phyloP scores from a whole-genome alignment of 768 basidiomycete genomes.

The Omphalotus guepiniiformis region DNA sequence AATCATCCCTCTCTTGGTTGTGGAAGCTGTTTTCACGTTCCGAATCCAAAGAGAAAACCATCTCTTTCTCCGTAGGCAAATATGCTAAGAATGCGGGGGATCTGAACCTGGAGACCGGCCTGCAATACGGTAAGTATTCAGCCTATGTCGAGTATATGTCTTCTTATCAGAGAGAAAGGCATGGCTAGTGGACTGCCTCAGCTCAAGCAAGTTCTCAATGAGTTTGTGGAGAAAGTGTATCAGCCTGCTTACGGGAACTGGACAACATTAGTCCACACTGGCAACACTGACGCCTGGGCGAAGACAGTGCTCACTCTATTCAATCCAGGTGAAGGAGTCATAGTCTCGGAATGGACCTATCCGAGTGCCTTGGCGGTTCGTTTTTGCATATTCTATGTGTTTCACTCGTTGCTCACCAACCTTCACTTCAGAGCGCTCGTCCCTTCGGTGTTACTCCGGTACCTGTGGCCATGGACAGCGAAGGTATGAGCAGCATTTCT shows the following conservation, averaged over 20 bases:
- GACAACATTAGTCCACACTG: constrained; percentile 50
- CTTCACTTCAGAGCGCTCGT: background rate
- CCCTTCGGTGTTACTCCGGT: constrained; percentile 44
- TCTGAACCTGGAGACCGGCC: constrained; percentile 55
- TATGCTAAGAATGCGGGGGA: constrained; percentile 40
- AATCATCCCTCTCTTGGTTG: constrained; percentile 48
- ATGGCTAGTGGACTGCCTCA: constrained; percentile 49
- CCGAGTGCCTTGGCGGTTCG: constrained; percentile 45
- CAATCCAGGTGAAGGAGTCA: constrained; percentile 58
- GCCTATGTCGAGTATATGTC: background rate
- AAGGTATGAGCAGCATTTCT: constrained; percentile 61
- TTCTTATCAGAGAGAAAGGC: constrained; percentile 19
- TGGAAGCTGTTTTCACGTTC: constrained; percentile 45
- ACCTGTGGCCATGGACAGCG: constrained; percentile 61
- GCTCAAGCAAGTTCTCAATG: constrained; percentile 50
- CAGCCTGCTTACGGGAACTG: constrained; percentile 62
- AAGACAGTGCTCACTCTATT: constrained; percentile 57
- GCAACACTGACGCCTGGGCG: constrained; percentile 71
- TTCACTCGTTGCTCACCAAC: background rate
- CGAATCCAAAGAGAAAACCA: constrained; percentile 37
- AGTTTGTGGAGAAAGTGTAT: constrained; percentile 44
- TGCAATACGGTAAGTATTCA: constrained; percentile 62
- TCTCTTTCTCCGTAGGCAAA: constrained; percentile 56
- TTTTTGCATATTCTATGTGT: constrained; percentile 22
- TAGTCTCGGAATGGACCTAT: constrained; percentile 74